Evolutionary conservation across 1,284 basidiomycete species (phyloP), one percentile per base, ranked within the genome.

Genomic region (Sanguinoderma infundibulare): DNA sequence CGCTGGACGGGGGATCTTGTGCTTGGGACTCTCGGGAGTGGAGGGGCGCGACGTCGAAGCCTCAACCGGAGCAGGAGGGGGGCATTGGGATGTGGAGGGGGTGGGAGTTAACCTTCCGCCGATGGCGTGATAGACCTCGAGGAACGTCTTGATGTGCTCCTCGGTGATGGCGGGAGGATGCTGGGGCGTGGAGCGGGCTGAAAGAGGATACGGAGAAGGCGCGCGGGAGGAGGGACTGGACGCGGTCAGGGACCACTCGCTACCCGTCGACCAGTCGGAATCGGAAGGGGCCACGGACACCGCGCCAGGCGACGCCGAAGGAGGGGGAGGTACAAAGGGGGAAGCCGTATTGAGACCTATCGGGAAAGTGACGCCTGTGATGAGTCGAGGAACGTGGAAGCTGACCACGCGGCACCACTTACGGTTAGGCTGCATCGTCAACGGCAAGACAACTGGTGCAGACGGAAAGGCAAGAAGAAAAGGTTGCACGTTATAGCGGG

Each of bases 1-100:
- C 20, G 89, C 83, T 1, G 91, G 89, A n/a, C 92, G 84, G 55
- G 89, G 86, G 63, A 90, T 15, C 32, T 51, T 51, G 34, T 34
- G 51, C 62, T 60, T 47, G 14, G 54, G n/a, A 22, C 20, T 32
- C 17, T 59, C 56, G n/a, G 60, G 51, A 6, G 59, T 57, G 50
- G 40, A 39, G 28, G 63, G 55, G 14, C 59, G 58, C 20, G 63
- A 58, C 28, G 51, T 47, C n/a, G 47, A 53, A 7, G 57, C n/a
- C 9, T 51, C 55, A 24, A 20, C 52, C 8, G 53, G 53, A 32
- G 55, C 51, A 46, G 47, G 50, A 3, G 39, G 55, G 34, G 24
- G 35, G 20, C 35, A 24, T 35, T 20, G 54, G 32, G 34, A 55
- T 28, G 39, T 36, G 22, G 49, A 38, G n/a, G 51, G 28, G 42